Base-by-base conservation (phyloP, 495 filamentous ascomycete species). In the Neurospora sp. region DNA sequence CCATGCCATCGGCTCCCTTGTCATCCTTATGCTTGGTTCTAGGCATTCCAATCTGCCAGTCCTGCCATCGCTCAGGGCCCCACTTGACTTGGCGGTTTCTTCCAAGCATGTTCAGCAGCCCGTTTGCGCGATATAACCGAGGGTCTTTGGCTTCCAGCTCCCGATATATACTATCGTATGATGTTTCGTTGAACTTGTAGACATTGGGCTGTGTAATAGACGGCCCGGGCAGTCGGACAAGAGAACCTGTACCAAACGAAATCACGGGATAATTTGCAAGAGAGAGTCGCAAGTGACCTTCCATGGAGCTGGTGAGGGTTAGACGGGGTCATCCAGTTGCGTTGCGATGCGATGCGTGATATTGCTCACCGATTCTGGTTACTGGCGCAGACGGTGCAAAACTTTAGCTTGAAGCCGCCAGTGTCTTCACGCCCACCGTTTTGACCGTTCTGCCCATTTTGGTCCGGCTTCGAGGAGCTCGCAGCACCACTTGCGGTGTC, bases 331-430 rank as follows among this genome's bases (percentile, higher is more conserved):
- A 39, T 42, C 3, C 10, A 73, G 44, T 70, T 11, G n/a, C 10
- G 69, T 48, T 39, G 5, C n/a, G 14, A 59, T 44, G 18, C 39
- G 16, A 42, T 38, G 44, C 16, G 12, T 69, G 37, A n/a, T 8
- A 31, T 80, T 62, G 66, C 85, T 71, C 85, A 97, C 88, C 94
- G 90, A 79, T 98, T 98, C 77, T 98, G 90, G 79, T 99, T 98
- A 77, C 93, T 97, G 5, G 96, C 96, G 82, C 96, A 99, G 44
- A 99, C 96, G 3, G 96, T 99, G 87, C 96, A 99, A 84, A 98
- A 98, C 78, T 92, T 96, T 54, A 99, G 86, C 79, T 93, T 96
- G 86, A 89, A 96, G 35, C 82, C 87, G 11, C 82, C 82, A 8
- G 75, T 27, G 69, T 84, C 85, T 71, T 80, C 77, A 10, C 73